A percentile compares a stretch with the other conserved stretches of the same genome.
Evolutionary conservation across 129 eudicot genomes (phyloP).

Genomic region (Pseudognaphalium luteoalbum): DNA sequence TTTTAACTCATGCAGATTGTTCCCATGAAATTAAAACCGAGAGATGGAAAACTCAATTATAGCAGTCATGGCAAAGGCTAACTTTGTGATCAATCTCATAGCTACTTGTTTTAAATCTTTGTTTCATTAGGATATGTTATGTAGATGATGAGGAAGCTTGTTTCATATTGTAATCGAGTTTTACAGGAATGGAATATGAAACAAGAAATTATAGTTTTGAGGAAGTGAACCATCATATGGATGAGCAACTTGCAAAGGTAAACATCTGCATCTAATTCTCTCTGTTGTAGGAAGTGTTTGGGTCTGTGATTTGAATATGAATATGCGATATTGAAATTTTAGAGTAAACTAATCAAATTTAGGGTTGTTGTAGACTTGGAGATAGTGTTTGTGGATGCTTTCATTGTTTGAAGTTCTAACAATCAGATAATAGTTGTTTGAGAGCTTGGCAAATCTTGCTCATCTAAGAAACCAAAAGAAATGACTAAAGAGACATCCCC

Average conservation of each 20-base stretch:
- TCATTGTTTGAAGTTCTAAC: too few species aligned
- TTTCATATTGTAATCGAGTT: constrained; percentile 9
- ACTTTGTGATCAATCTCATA: constrained; percentile 94
- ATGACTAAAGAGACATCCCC: too few species aligned
- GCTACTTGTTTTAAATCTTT: constrained; percentile 42
- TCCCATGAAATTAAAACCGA: constrained; percentile 92
- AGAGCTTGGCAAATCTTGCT: too few species aligned
- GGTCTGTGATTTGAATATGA: background rate
- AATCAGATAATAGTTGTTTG: too few species aligned
- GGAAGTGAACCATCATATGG: constrained; percentile 92
- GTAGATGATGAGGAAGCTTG: background rate
- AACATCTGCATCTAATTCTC: constrained; percentile 22
- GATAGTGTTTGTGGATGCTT: too few species aligned
- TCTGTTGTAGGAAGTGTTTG: background rate
- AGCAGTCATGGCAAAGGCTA: constrained; percentile 98
- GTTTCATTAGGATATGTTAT: background rate
- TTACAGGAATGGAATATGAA: constrained; percentile 79
- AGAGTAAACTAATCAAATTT: too few species aligned
- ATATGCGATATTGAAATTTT: background rate
- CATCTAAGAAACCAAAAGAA: too few species aligned
- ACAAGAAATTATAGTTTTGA: constrained; percentile 89
- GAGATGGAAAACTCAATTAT: constrained; percentile 92
- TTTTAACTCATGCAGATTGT: constrained; percentile 58
- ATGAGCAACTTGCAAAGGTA: constrained; percentile 86
- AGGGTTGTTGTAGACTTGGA: too few species aligned